These are phyloP conservation scores for Suhomyces sp. DNA, from an alignment of 805 yeast genomes.

Conservation along the genomic window DNA sequence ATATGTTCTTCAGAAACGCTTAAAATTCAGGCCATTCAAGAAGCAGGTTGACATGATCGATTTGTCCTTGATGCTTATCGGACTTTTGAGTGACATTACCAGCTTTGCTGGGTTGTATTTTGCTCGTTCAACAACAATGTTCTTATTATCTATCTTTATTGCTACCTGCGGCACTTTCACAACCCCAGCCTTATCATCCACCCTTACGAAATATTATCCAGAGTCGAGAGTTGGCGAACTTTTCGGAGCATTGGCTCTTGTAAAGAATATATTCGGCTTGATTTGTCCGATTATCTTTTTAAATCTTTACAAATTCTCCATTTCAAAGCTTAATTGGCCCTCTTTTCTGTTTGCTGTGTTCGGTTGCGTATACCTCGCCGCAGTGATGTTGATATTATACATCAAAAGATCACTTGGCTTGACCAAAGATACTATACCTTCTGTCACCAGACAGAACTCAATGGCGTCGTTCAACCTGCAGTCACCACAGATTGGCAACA, in stretches of 20 bases:
- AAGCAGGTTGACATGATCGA: conserved; percentile 16
- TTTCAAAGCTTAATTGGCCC: background rate
- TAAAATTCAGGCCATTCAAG: conserved; percentile 11
- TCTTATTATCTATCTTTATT: background rate
- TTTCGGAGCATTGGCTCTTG: conserved; percentile 64
- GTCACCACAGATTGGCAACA: background rate
- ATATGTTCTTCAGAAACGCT: conserved; percentile 9
- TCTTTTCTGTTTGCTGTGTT: background rate
- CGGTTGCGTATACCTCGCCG: background rate
- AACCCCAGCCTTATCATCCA: conserved; percentile 54
- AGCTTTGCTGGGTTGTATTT: conserved; percentile 11
- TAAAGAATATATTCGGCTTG: conserved; percentile 49
- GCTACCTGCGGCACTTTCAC: conserved; percentile 1
- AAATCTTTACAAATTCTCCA: conserved; percentile 36
- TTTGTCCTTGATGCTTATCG: conserved; percentile 11
- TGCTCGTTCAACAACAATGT: background rate
- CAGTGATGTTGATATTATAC: background rate
- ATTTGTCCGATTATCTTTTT: conserved; percentile 48
- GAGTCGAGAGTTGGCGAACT: conserved; percentile 62
- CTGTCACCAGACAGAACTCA: background rate
- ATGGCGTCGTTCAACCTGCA: background rate
- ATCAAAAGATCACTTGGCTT: background rate
- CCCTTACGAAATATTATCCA: conserved; percentile 59
- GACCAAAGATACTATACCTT: background rate
- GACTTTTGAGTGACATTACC: conserved; percentile 11